Conservation (phyloP, 768 basidiomycete genomes). For the Sporobolomyces phaffii region DNA sequence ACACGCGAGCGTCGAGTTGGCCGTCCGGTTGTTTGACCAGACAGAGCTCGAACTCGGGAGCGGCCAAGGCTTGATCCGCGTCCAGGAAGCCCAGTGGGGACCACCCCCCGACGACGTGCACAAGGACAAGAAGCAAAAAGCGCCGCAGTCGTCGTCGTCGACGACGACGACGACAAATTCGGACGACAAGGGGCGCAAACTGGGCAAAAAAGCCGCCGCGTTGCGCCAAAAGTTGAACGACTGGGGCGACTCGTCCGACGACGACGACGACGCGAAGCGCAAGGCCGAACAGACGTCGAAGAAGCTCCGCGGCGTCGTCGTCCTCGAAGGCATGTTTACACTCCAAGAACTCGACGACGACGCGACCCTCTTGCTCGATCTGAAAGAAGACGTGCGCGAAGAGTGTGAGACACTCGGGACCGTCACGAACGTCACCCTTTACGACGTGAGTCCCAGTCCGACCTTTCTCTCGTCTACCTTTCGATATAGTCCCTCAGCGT, state of each 20-base stretch:
- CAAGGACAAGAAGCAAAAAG: constrained; percentile 55
- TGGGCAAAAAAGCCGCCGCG: constrained; percentile 67
- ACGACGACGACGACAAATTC: constrained; percentile 48
- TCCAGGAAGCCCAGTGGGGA: constrained; percentile 71
- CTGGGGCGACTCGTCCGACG: constrained; percentile 83
- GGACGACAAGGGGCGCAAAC: constrained; percentile 70
- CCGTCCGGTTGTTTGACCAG: constrained; percentile 78
- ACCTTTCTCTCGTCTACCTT: background rate
- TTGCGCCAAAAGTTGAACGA: constrained; percentile 86
- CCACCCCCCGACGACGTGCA: no score
- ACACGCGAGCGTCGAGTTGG: constrained; percentile 84
- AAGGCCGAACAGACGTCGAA: constrained; percentile 42
- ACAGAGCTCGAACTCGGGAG: constrained; percentile 82
- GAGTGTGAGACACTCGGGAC: constrained; percentile 84
- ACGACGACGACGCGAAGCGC: no score
- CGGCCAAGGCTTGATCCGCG: constrained; percentile 63
- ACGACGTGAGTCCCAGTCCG: constrained; percentile 69
- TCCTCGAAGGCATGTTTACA: constrained; percentile 92
- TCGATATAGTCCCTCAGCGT: background rate
- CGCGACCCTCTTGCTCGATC: constrained; percentile 72
- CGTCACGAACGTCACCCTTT: constrained; percentile 89
- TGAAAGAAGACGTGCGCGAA: constrained; percentile 93
- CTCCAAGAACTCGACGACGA: constrained; percentile 79
- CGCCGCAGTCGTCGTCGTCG: constrained; percentile 11
- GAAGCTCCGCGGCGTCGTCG: constrained; percentile 67